Evolutionary conservation across 202 grass and related monocot genomes (phyloP).

Genomic region (Digitaria exilis): DNA sequence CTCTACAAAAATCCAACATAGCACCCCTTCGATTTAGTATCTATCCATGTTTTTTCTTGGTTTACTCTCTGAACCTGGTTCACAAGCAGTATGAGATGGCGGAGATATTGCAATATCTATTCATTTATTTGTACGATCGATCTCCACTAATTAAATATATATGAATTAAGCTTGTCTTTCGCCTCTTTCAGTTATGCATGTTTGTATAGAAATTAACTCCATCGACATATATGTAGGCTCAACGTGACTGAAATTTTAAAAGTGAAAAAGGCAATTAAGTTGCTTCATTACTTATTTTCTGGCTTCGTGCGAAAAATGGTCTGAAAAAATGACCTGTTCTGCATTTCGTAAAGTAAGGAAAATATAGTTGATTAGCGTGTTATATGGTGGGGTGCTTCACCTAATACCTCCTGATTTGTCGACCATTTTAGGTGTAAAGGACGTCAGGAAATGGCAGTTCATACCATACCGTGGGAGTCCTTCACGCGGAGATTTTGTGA

Average conservation of each 20-base stretch:
- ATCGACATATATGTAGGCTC: too few relatives aligned
- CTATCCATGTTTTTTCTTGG: background rate
- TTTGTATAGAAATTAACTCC: too few relatives aligned
- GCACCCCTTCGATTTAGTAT: too few relatives aligned
- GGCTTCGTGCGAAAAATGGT: background rate
- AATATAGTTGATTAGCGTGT: background rate
- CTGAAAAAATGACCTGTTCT: too few relatives aligned
- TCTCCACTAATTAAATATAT: too few relatives aligned
- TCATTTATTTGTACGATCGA: background rate
- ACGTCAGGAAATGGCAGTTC: conserved; percentile 12
- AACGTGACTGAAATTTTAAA: too few relatives aligned
- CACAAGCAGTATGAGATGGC: background rate
- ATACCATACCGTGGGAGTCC: background rate
- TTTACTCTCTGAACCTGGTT: background rate
- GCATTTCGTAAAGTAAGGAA: too few relatives aligned
- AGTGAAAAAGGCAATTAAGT: background rate
- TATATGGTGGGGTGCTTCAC: background rate
- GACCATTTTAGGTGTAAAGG: background rate
- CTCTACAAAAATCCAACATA: background rate
- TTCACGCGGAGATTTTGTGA: conserved; percentile 15
- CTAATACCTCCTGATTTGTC: conserved; percentile 15
- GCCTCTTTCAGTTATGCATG: background rate
- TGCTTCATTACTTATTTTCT: background rate
- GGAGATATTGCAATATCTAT: background rate
- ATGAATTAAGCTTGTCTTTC: background rate